Base-by-base conservation (phyloP, 148 eudicot genomes). In the Rhododendron henanense region DNA sequence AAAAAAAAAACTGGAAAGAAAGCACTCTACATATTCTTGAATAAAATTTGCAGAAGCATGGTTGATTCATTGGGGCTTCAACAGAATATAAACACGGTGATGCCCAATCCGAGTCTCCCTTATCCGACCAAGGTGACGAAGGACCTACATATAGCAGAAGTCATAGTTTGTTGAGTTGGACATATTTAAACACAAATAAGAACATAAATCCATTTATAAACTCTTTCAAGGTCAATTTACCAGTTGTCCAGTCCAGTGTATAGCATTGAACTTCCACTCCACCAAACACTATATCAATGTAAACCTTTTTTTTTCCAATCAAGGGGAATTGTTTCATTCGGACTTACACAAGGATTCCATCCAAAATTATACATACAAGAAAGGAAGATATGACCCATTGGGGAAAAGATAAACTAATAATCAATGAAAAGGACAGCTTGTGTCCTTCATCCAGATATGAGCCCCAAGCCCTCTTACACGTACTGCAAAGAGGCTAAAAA, bases 71-170 rank as follows among this genome's bases (percentile, higher is more conserved):
- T 89, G 92, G 76, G 98, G 96, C 89, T 91, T 94, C 53, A 91
- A 88, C 50, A 96, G 94, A 81, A 94, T 89, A 86, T 93, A 84
- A 79, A 94, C 99, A 44, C 98, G 95, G 79, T 96, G 91, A 87
- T 92, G 99, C 78, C 98, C 99, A 86, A 92, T 88, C 47, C 99
- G 91, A 79, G 89, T 93, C 91, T 96, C 99, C 71, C 88, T 94
- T 69, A 96, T 90, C 67, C 99, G 95, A 50, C 95, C 99, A 89
- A 96, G 93, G 88, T 96, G 99, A 77, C 99, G 94, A 87, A 96
- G 96, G 79, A 96, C 94, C 99, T 96, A 90, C 37, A 80, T 13
- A 47, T 21, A 4, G 35, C 37, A 79, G 45, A 57, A 25, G 16
- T 76, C 44, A 37, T 44, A 48, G 25, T 69, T 69, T 69, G 75